Evolutionary conservation across 2,329 filamentous ascomycete genomes (phyloP).

Genomic region (Camptophora hylomeconis): DNA sequence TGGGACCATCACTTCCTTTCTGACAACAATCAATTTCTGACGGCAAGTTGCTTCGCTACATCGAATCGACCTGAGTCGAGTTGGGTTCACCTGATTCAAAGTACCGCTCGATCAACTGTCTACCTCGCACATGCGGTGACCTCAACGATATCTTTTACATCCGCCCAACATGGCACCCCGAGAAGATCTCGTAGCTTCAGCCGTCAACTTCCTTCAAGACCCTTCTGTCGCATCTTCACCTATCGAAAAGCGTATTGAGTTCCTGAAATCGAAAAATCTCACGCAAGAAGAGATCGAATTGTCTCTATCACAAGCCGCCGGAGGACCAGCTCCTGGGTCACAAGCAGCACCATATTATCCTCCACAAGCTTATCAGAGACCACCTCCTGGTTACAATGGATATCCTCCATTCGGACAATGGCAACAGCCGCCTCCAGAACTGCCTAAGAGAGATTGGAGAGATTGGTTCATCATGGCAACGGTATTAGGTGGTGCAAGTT

Average conservation of each 20-base stretch:
- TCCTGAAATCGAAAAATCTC: constrained; percentile 91
- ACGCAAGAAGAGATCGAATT: constrained; percentile 89
- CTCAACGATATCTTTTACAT: not conserved
- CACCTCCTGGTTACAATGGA: constrained; percentile 27
- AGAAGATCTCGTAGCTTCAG: constrained; percentile 81
- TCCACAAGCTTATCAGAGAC: constrained; percentile 25
- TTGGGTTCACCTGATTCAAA: no score
- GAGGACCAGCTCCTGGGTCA: constrained; percentile 30
- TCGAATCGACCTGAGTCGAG: no score
- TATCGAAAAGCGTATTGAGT: constrained; percentile 84
- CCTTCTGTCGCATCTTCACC: constrained; percentile 79
- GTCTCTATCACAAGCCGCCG: constrained; percentile 53
- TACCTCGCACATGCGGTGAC: no score
- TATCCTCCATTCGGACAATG: constrained; percentile 38
- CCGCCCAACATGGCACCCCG: constrained; percentile 59
- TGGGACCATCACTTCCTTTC: no score
- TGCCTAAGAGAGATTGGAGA: constrained; percentile 81
- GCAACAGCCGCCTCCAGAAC: constrained; percentile 36
- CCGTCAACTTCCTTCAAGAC: constrained; percentile 75
- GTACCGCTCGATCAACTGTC: no score
- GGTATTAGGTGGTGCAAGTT: constrained; percentile 76
- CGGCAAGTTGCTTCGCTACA: no score
- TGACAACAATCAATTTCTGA: no score
- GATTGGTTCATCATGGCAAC: constrained; percentile 99
- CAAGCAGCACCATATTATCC: constrained; percentile 29